These are phyloP conservation scores for Papiliotrema laurentii DNA, from an alignment of 1,284 basidiomycete species.

Conservation along the genomic window DNA sequence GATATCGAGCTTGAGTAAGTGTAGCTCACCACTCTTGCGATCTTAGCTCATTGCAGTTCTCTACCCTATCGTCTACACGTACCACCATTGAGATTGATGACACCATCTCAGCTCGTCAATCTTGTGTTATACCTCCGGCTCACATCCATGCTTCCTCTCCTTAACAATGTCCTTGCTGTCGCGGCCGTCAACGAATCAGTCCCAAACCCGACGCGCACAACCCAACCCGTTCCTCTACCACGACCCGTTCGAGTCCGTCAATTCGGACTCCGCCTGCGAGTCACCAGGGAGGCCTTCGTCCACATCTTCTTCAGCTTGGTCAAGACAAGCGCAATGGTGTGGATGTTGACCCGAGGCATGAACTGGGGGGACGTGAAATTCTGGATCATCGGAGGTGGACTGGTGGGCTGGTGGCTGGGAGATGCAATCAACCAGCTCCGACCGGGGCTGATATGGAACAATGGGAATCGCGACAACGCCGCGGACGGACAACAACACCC, in stretches of 20 bases:
- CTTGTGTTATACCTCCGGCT: conserved; percentile 36
- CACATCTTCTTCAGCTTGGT: conserved; percentile 31
- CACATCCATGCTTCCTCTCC: conserved; percentile 27
- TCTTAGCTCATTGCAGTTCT: conserved; percentile 15
- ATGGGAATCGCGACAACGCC: too few relatives aligned
- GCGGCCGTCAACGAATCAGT: conserved; percentile 3
- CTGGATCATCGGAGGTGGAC: conserved; percentile 31
- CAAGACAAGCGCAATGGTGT: conserved; percentile 29
- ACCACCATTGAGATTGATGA: conserved; percentile 25
- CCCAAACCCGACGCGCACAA: conserved; percentile 1
- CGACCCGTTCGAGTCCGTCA: conserved; percentile 5
- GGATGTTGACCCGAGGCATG: conserved; percentile 40
- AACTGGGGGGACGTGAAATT: conserved; percentile 27
- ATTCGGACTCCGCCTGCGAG: conserved; percentile 11
- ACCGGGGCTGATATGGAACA: background rate
- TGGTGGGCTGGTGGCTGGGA: conserved; percentile 29
- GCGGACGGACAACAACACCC: too few relatives aligned
- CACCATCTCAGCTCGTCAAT: conserved; percentile 27
- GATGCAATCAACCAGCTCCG: conserved; percentile 20
- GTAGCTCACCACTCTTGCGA: background rate
- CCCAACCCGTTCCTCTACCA: background rate
- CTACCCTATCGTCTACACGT: conserved; percentile 25
- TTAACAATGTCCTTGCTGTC: conserved; percentile 12
- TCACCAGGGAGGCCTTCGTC: conserved; percentile 18
- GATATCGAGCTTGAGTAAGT: conserved; percentile 39